phyloP scores from a whole-genome alignment of 192 early-diverging fungal species.

The Coemansia interrupta region DNA sequence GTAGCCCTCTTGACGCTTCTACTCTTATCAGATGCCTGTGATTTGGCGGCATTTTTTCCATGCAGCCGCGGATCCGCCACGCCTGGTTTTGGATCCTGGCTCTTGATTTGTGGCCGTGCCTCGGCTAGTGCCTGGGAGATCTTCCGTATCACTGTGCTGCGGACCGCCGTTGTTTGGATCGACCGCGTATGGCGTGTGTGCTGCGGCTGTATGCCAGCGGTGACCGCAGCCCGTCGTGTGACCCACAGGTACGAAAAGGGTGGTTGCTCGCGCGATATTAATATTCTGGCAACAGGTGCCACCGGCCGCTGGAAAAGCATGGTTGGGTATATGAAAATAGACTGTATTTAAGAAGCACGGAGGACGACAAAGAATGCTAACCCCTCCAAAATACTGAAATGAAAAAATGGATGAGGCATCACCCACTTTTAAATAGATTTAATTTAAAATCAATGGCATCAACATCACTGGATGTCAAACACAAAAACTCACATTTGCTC shows the following conservation, averaged over 20 bases:
- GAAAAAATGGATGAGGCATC: too few relatives aligned
- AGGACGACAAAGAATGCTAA: too few relatives aligned
- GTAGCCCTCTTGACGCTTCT: background rate
- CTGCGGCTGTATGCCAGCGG: background rate
- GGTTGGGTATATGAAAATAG: too few relatives aligned
- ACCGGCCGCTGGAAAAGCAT: too few relatives aligned
- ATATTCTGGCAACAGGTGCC: background rate
- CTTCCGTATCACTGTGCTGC: constrained; percentile 12
- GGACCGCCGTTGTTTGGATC: constrained; percentile 10
- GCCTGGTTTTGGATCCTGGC: background rate
- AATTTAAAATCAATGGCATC: too few relatives aligned
- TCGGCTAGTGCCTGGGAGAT: constrained; percentile 26
- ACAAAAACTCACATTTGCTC: too few relatives aligned
- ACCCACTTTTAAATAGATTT: too few relatives aligned
- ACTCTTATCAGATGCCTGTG: background rate
- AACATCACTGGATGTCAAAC: too few relatives aligned
- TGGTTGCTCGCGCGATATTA: background rate
- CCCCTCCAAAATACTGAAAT: too few relatives aligned
- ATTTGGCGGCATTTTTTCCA: background rate
- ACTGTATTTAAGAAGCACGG: too few relatives aligned
- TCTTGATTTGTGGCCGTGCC: constrained; percentile 15
- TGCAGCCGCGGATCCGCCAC: background rate
- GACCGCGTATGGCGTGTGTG: background rate
- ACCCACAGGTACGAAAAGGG: background rate
- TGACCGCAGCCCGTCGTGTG: constrained; percentile 1